Evolutionary conservation across 2,329 filamentous ascomycete genomes (phyloP).

Genomic region (Talaromyces marneffei): DNA sequence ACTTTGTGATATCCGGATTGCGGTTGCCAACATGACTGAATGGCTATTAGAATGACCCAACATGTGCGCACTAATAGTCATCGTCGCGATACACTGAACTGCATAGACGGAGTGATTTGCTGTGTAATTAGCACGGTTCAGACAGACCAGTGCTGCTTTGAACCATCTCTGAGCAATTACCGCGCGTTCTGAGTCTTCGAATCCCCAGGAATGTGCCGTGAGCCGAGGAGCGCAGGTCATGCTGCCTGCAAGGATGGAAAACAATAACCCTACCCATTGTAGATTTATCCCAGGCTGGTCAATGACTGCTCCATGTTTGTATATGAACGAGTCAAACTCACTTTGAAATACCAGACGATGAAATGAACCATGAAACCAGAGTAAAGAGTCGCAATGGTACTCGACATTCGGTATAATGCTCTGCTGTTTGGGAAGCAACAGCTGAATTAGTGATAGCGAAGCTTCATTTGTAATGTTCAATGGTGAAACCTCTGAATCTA

Average conservation of each 20-base stretch:
- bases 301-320: conserved; percentile 29
- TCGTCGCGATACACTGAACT: conserved; percentile 43
- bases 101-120: conserved; percentile 39
- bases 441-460: conserved; percentile 26
- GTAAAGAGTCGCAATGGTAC: conserved; percentile 36
- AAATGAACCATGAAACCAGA: conserved; percentile 38
- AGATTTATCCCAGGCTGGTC: conserved; percentile 31
- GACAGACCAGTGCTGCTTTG: conserved; percentile 40
- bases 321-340: conserved; percentile 26
- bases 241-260: conserved; percentile 41
- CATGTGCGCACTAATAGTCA: conserved; percentile 47
- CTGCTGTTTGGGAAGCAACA: conserved; percentile 28
- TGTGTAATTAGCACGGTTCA: conserved; percentile 45
- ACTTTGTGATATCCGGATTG: conserved; percentile 44
- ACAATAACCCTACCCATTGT: conserved; percentile 45
- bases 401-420: conserved; percentile 22
- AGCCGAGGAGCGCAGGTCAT: conserved; percentile 38
- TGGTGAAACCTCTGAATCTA: not conserved
- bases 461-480: conserved; percentile 2
- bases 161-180: conserved; percentile 43
- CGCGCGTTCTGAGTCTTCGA: conserved; percentile 36
- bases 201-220: conserved; percentile 41
- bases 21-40: conserved; percentile 42
- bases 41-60: conserved; percentile 46
- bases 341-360: conserved; percentile 34